A percentile compares a stretch with the other conserved stretches of the same genome.
Conservation (phyloP, 805 yeast genomes). For the Alloascoidea africana region DNA sequence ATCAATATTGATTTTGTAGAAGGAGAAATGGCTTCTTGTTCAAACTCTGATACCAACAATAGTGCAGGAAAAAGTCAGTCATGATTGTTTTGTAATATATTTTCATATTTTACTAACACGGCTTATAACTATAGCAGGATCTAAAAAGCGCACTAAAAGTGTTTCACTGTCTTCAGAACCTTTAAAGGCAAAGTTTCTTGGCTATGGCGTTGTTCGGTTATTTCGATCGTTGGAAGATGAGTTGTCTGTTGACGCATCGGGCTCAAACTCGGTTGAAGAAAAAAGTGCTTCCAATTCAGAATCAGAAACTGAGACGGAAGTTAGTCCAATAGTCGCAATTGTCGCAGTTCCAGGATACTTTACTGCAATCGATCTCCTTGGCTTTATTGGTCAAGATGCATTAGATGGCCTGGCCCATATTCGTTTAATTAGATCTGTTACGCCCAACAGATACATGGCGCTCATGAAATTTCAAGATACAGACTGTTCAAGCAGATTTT, state of each 20-base stretch:
- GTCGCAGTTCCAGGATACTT: conserved; percentile 82
- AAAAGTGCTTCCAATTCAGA: conserved; percentile 9
- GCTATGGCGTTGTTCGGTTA: conserved; percentile 59
- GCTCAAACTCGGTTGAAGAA: conserved; percentile 6
- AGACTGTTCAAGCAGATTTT: conserved; percentile 46
- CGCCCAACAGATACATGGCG: conserved; percentile 59
- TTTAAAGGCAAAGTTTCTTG: conserved; percentile 46
- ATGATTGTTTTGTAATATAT: too few relatives aligned
- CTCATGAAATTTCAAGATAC: conserved; percentile 55
- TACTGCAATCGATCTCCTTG: conserved; percentile 70
- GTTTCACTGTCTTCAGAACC: conserved; percentile 19
- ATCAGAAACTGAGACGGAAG: conserved; percentile 32
- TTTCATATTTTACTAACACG: too few relatives aligned
- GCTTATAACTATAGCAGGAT: not conserved
- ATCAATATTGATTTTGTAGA: conserved; percentile 9
- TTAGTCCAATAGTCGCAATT: conserved; percentile 46
- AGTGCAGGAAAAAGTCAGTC: not conserved
- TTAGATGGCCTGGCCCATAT: conserved; percentile 49
- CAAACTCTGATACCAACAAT: conserved; percentile 6
- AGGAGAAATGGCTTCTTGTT: conserved; percentile 8
- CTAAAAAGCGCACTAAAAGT: not conserved
- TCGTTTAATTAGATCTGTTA: conserved; percentile 51
- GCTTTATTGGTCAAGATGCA: conserved; percentile 57
- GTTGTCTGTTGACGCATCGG: conserved; percentile 3
- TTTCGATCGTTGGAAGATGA: conserved; percentile 33